Base-by-base conservation (phyloP, 106 monocot genomes). In the Triglochin maritima region DNA sequence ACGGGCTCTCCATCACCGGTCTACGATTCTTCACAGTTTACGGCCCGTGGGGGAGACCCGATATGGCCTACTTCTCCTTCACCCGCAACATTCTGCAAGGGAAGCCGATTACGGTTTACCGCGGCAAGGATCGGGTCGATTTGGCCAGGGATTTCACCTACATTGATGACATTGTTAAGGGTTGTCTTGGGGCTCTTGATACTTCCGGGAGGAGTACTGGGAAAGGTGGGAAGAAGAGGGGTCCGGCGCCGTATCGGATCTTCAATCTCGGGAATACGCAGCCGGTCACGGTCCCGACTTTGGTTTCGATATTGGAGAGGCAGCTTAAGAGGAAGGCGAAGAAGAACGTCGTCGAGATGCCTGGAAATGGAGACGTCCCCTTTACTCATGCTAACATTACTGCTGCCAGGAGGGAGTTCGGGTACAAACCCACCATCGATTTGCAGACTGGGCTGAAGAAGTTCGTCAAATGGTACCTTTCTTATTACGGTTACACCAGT, bases 1-100 rank as follows among this genome's bases (percentile, higher is more conserved):
- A 89, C 67, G 88, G 88, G 2, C 74, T 89, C 17, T 82, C 88
- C 53, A 71, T 89, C 51, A 89, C 89, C 48, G 71, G 71, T 12
- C 71, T 71, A 6, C 60, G 71, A 6, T 71, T 71, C 62, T 71
- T 71, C 51, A 71, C 70, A 17, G 70, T 70, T n/a, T 70, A 70
- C 70, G 70, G 70, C 17, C 70, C 70, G 6, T 70, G 70, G 70
- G 70, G 70, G 4, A 41, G 70, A 15, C 70, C 70, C 41, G 70
- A 70, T 14, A 70, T 70, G 70, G 70, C 70, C 17, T 70, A 70
- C 60, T 62, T 71, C 62, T 71, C 62, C 62, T 62, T 61, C 60
- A 70, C 70, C 48, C 56, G 70, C 46, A 70, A 70, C 60, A 70
- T 70, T 17, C 70, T 70, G 4, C 70, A 60, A 13, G 70, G 70